phyloP scores from a whole-genome alignment of 805 yeast species.

The Saccharomyces paradoxus region DNA sequence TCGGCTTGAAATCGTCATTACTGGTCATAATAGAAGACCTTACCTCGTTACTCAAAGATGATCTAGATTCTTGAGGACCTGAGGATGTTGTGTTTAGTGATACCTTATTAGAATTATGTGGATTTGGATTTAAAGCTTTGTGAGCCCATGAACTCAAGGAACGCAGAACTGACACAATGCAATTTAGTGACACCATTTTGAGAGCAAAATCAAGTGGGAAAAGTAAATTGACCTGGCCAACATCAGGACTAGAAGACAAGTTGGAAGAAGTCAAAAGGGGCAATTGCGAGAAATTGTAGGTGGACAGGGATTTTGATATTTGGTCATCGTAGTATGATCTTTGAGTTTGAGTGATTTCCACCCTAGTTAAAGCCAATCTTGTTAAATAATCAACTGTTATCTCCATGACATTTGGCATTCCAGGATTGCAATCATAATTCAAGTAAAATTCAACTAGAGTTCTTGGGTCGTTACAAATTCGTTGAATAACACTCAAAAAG shows the following conservation, averaged over 20 bases:
- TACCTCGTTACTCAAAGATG: slow-evolving; percentile 12
- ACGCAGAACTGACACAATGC: slow-evolving; percentile 72
- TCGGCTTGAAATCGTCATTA: slow-evolving; percentile 5
- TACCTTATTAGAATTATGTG: slow-evolving; percentile 1
- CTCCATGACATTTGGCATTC: slow-evolving; percentile 80
- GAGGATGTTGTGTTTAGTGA: slow-evolving; percentile 10
- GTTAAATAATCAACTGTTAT: slow-evolving; percentile 66
- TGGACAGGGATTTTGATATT: slow-evolving; percentile 50
- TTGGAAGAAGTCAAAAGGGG: slow-evolving; percentile 70
- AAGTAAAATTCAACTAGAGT: slow-evolving; percentile 86
- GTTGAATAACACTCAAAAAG: slow-evolving; percentile 67
- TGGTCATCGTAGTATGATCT: slow-evolving; percentile 47
- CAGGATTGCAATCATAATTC: slow-evolving; percentile 87
- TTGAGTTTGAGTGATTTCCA: slow-evolving; percentile 65
- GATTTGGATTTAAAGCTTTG: slow-evolving; percentile 38
- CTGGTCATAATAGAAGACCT: slow-evolving; percentile 6
- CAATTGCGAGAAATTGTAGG: slow-evolving; percentile 63
- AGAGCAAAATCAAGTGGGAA: slow-evolving; percentile 79
- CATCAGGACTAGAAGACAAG: slow-evolving; percentile 33
- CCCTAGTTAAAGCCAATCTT: slow-evolving; percentile 58
- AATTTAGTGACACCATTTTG: slow-evolving; percentile 71
- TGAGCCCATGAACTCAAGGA: slow-evolving; percentile 86
- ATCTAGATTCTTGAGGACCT: slow-evolving; percentile 3
- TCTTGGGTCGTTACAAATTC: slow-evolving; percentile 81
- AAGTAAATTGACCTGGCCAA: slow-evolving; percentile 12